Evolutionary conservation across 139 green algal species (phyloP), one percentile per base, ranked within the genome.

Genomic region (Haematococcus lacustris): DNA sequence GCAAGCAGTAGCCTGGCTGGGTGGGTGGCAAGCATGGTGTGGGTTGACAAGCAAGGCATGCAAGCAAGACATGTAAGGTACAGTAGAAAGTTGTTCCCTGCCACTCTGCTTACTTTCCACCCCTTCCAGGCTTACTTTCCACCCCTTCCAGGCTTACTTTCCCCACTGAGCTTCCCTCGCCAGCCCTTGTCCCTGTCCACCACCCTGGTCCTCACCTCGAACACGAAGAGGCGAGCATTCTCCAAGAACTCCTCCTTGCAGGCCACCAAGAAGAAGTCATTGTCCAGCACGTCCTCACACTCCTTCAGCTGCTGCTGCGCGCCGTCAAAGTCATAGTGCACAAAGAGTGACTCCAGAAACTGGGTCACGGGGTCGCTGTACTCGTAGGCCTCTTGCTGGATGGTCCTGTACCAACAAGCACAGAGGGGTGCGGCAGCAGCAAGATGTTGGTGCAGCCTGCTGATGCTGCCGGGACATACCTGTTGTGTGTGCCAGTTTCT

Each of bases 171-270:
- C n/a, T n/a, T n/a, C n/a, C n/a, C n/a, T n/a, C n/a, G n/a, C n/a
- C n/a, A n/a, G n/a, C n/a, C n/a, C n/a, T n/a, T n/a, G n/a, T n/a
- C n/a, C n/a, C n/a, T n/a, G n/a, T n/a, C n/a, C n/a, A n/a, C n/a
- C n/a, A n/a, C n/a, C n/a, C n/a, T n/a, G n/a, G n/a, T n/a, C n/a
- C 98, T 97, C 37, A 86, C 96, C 84, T 99, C 95, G 78, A 99
- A 99, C 77, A 99, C 94, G 83, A 97, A 95, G 51, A 95, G 78
- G 13, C 96, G 88, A 38, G 93, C 93, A 70, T 90, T 93, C 82
- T 98, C 93, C 59, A 97, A 82, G 78, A 99, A 98, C 70, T 97
- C 92, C 25, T 96, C 88, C 68, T 71, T 50, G 66, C 38, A 89
- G 0, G 86, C 87, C 1, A 88, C 85, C 43, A 98, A 82, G 86